Conservation (phyloP, 805 yeast species). For the Clavispora vitiphila region DNA sequence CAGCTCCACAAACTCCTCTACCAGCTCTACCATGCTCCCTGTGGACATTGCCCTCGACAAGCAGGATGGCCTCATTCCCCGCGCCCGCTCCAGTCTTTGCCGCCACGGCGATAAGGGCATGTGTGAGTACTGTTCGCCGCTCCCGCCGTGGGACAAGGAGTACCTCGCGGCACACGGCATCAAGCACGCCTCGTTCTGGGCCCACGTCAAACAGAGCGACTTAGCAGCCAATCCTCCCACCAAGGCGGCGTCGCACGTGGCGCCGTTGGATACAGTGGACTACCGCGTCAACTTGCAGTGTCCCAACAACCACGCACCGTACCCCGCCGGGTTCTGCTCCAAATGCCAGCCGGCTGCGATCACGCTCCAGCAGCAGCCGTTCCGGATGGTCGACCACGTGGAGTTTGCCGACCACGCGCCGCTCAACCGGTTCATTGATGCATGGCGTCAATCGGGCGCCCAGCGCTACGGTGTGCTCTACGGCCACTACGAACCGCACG, state of each 20-base stretch:
- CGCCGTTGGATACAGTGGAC: slow-evolving; percentile 72
- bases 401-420: slow-evolving; percentile 75
- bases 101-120: slow-evolving; percentile 89
- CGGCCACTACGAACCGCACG: slow-evolving; percentile 76
- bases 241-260: slow-evolving; percentile 59
- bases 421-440: slow-evolving; percentile 78
- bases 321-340: slow-evolving; percentile 94
- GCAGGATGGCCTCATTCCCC: slow-evolving; percentile 65
- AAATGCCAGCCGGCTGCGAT: slow-evolving; percentile 96
- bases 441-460: slow-evolving; percentile 85
- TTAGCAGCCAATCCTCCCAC: slow-evolving; percentile 59
- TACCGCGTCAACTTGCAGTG: slow-evolving; percentile 64
- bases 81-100: slow-evolving; percentile 63
- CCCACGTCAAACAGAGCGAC: slow-evolving; percentile 70
- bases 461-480: slow-evolving; percentile 85
- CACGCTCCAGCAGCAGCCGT: slow-evolving; percentile 82
- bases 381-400: slow-evolving; percentile 96
- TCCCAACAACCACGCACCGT: slow-evolving; percentile 79
- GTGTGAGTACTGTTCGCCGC: slow-evolving; percentile 96
- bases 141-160: slow-evolving; percentile 89
- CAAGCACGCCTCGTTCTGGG: slow-evolving; percentile 85
- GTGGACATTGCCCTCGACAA: slow-evolving; percentile 65
- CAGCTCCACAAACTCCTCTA: neutral
- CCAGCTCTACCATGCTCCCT: slow-evolving; percentile 26
- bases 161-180: slow-evolving; percentile 72